A percentile compares a stretch with the other conserved stretches of the same genome.
phyloP scores from a whole-genome alignment of 495 filamentous ascomycete species.

The Entonaema liquescens region DNA sequence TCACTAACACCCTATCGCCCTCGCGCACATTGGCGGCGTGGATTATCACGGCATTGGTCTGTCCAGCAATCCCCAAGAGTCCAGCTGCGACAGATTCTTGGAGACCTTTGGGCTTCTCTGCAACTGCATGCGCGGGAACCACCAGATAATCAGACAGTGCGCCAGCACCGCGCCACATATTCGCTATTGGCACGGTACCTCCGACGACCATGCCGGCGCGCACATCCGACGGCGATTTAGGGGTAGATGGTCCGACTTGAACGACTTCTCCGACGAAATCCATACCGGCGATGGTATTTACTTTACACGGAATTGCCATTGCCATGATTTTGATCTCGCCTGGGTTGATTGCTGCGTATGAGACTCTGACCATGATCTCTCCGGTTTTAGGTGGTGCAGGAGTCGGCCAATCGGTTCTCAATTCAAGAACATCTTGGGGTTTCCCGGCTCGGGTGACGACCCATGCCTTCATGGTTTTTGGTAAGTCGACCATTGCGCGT shows the following conservation, averaged over 20 bases:
- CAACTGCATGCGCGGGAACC: slow-evolving; percentile 28
- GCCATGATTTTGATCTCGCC: slow-evolving; percentile 35
- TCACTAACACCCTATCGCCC: background rate
- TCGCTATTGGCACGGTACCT: background rate
- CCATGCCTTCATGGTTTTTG: background rate
- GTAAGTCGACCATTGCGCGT: background rate
- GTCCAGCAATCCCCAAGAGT: slow-evolving; percentile 34
- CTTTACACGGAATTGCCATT: slow-evolving; percentile 7
- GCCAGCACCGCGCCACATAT: slow-evolving; percentile 23
- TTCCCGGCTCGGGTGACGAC: background rate
- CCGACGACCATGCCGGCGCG: background rate
- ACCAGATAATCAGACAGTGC: slow-evolving; percentile 33
- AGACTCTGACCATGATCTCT: slow-evolving; percentile 35
- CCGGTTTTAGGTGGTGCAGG: slow-evolving; percentile 24
- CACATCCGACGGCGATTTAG: background rate
- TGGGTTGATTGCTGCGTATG: slow-evolving; percentile 35
- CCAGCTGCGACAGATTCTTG: slow-evolving; percentile 30
- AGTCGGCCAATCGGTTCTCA: slow-evolving; percentile 30
- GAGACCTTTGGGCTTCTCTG: slow-evolving; percentile 28
- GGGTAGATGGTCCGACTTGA: background rate
- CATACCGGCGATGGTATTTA: background rate
- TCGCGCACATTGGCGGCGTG: background rate
- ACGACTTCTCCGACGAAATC: background rate
- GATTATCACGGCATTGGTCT: slow-evolving; percentile 19
- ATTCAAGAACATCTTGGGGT: background rate